These are phyloP conservation scores for Carex sylvatica DNA, from an alignment of 202 grass and related monocot species.

Conservation along the genomic window DNA sequence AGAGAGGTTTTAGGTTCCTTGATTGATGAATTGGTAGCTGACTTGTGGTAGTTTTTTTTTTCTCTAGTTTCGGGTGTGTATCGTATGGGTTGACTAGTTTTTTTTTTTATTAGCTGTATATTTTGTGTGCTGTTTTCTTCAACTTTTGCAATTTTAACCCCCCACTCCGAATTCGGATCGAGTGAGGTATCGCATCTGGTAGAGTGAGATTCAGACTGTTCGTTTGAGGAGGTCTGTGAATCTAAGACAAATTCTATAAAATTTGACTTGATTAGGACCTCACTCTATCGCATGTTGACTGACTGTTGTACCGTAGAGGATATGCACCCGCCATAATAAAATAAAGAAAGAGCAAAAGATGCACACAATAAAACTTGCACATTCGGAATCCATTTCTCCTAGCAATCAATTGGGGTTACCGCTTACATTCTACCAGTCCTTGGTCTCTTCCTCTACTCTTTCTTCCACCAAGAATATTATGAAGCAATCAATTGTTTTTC, in stretches of 20 bases:
- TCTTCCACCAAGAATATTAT: too few species aligned
- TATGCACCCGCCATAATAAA: neutral
- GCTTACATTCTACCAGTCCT: too few species aligned
- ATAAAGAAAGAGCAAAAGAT: neutral
- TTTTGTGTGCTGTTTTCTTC: neutral
- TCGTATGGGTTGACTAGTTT: neutral
- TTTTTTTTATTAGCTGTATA: conserved; percentile 15
- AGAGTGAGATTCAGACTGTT: too few species aligned
- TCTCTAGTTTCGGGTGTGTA: neutral
- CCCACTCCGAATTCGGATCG: neutral
- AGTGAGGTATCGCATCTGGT: too few species aligned
- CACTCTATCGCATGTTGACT: too few species aligned
- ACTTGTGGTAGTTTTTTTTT: conserved; percentile 29
- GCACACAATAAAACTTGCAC: neutral
- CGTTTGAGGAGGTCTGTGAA: too few species aligned
- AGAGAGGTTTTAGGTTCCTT: conserved; percentile 47
- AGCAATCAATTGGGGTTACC: too few species aligned
- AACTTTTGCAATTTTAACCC: neutral
- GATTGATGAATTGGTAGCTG: conserved; percentile 62
- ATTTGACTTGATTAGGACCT: too few species aligned
- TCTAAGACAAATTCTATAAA: too few species aligned
- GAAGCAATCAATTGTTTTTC: too few species aligned
- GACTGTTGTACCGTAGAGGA: too few species aligned
- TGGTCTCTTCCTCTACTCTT: too few species aligned
- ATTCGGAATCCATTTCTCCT: neutral